Evolutionary conservation across 202 grass and related monocot species (phyloP).

Genomic region (Setaria viridis): DNA sequence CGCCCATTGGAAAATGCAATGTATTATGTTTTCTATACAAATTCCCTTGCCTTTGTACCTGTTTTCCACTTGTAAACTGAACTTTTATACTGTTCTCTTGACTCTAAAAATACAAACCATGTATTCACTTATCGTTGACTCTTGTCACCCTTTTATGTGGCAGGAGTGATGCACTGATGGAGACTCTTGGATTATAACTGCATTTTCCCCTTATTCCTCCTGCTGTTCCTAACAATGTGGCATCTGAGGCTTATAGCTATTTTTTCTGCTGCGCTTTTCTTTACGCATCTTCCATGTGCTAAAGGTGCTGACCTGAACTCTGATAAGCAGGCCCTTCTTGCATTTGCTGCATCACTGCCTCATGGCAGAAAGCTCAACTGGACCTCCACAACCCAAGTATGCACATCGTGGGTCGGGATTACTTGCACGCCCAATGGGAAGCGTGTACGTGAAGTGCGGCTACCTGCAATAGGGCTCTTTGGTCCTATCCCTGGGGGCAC

Average conservation of each 20-base stretch:
- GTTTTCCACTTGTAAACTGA: slow-evolving; percentile 5
- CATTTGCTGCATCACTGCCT: slow-evolving; percentile 70
- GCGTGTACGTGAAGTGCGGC: slow-evolving; percentile 58
- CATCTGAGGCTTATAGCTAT: slow-evolving; percentile 45
- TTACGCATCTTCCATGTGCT: slow-evolving; percentile 42
- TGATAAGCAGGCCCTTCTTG: slow-evolving; percentile 81
- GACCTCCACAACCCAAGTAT: slow-evolving; percentile 63
- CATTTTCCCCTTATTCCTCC: slow-evolving; percentile 28
- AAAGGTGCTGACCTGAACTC: slow-evolving; percentile 65
- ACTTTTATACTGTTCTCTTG: slow-evolving; percentile 2
- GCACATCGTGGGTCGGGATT: slow-evolving; percentile 85
- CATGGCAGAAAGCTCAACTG: slow-evolving; percentile 88
- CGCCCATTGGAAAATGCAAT: not conserved
- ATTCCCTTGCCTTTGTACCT: slow-evolving; percentile 22
- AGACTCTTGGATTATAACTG: slow-evolving; percentile 46
- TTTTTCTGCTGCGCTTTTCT: slow-evolving; percentile 47
- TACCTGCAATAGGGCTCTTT: slow-evolving; percentile 77
- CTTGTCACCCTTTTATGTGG: slow-evolving; percentile 28
- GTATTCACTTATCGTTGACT: slow-evolving; percentile 40
- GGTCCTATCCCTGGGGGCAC: slow-evolving; percentile 71
- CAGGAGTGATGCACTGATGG: slow-evolving; percentile 48
- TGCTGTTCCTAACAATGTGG: slow-evolving; percentile 44
- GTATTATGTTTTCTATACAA: slow-evolving; percentile 5
- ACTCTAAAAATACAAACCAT: slow-evolving; percentile 16
- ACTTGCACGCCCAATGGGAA: slow-evolving; percentile 64